Evolutionary conservation across 768 basidiomycete species (phyloP).

Genomic region (Jaapia argillacea): DNA sequence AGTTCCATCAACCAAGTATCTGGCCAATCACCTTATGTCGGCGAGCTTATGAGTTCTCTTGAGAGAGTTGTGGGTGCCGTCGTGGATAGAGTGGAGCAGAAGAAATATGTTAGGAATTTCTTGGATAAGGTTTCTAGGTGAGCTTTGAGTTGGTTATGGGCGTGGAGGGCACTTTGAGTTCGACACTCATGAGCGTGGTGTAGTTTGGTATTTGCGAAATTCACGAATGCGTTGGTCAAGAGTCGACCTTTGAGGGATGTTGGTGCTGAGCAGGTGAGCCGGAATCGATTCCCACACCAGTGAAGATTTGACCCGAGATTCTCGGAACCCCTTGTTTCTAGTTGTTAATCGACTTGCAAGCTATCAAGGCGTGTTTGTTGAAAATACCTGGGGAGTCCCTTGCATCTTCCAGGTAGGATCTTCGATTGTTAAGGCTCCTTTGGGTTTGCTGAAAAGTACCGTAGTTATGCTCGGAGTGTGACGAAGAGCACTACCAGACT

Average conservation of each 20-base stretch:
- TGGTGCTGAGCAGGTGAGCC: constrained; percentile 83
- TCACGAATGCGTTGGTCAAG: constrained; percentile 82
- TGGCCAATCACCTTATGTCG: constrained; percentile 74
- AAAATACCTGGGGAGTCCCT: constrained; percentile 73
- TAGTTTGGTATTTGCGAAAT: constrained; percentile 77
- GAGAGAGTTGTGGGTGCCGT: constrained; percentile 72
- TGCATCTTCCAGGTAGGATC: constrained; percentile 43
- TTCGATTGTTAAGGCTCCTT: constrained; percentile 52
- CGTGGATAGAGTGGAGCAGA: constrained; percentile 80
- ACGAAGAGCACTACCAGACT: constrained; percentile 72
- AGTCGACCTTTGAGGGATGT: constrained; percentile 87
- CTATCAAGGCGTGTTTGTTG: constrained; percentile 70
- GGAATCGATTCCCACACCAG: neutral
- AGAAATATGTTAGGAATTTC: constrained; percentile 89
- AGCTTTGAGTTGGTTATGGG: constrained; percentile 8
- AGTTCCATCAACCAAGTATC: constrained; percentile 70
- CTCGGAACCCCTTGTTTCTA: constrained; percentile 16
- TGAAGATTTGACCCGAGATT: neutral
- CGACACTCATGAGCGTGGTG: too few relatives aligned
- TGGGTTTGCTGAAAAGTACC: constrained; percentile 68
- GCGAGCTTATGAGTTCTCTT: constrained; percentile 63
- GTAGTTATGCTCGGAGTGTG: constrained; percentile 74
- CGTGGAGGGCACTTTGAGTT: too few relatives aligned
- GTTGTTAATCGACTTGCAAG: constrained; percentile 87
- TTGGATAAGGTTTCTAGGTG: constrained; percentile 92